Base-by-base conservation (phyloP, 495 filamentous ascomycete species). In the Platismatia glauca region DNA sequence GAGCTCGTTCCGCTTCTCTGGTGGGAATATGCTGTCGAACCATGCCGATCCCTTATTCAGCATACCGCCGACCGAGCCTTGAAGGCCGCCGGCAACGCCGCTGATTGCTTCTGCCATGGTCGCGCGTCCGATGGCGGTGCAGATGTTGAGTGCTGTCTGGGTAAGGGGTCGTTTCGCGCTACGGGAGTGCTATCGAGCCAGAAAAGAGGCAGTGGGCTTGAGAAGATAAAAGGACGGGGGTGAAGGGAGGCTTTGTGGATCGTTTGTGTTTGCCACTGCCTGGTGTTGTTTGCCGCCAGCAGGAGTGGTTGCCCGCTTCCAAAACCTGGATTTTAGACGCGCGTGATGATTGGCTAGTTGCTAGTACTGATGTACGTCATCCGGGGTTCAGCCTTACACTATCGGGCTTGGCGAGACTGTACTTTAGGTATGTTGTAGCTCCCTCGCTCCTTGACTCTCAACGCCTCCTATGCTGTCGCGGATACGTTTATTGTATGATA, bases 1-100 rank as follows among this genome's bases (percentile, higher is more conserved):
- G 33, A 70, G 68, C 60, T 70, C 67, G 56, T 68, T 67, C n/a
- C 68, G 66, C 44, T 50, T 66, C 38, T 70, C 68, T 4, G 68
- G 68, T 22, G 68, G 68, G 41, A 68, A 64, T 61, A 70, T 65
- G 38, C 59, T 63, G 58, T 70, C 68, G 29, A 70, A 43, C 24
- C 41, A 65, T 41, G 31, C 58, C 22, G 63, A 59, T 9, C 64
- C 68, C 27, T 62, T 52, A 37, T 65, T 68, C 22, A 64, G 33
- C 3, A 68, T 34, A 13, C 68, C 66, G 31, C 41, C 44, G 24
- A 68, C 57, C 12, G 60, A 62, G 20, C 68, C 68, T 46, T 70
- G 68, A 24, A 70, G 68, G 24, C 61, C 61, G 29, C 68, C 68
- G 8, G 68, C 63, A 11, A 68, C 24, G 56, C 68, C 62, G 38